Percentiles rank a stretch among this genome's conserved stretches.
These are phyloP conservation scores for Penicillium sp. DNA, from an alignment of 2,329 filamentous ascomycete genomes.

Conservation along the genomic window DNA sequence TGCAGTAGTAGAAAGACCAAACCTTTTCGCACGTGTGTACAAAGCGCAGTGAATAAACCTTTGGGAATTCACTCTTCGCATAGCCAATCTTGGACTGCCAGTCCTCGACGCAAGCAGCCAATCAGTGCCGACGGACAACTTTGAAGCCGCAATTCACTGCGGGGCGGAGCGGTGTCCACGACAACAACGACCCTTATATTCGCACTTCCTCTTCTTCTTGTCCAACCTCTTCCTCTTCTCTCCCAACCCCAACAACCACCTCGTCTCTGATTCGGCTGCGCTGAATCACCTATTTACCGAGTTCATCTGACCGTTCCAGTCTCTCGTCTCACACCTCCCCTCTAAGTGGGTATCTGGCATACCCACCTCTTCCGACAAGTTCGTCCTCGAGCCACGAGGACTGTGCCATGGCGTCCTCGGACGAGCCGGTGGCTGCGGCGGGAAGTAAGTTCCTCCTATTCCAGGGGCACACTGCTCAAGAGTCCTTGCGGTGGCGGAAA, in stretches of 20 bases:
- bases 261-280: slow-evolving; percentile 9
- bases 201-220: slow-evolving; percentile 4
- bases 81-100: too few relatives aligned
- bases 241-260: slow-evolving; percentile 1
- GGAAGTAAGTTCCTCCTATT: slow-evolving; percentile 5
- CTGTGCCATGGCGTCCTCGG: slow-evolving; percentile 13
- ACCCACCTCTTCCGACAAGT: slow-evolving; percentile 3
- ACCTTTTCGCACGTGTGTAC: too few relatives aligned
- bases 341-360: slow-evolving; percentile 7
- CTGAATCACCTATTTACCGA: slow-evolving; percentile 7
- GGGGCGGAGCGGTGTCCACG: slow-evolving; percentile 23
- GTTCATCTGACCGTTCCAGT: neutral
- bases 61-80: too few relatives aligned
- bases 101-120: too few relatives aligned
- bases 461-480: neutral
- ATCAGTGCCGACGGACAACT: neutral
- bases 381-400: slow-evolving; percentile 3
- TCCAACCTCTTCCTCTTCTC: slow-evolving; percentile 3
- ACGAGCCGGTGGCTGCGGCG: slow-evolving; percentile 1
- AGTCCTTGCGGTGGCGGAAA: too few relatives aligned
- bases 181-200: slow-evolving; percentile 12
- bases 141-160: slow-evolving; percentile 9
- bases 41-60: too few relatives aligned
- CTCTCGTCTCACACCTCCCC: slow-evolving; percentile 1
- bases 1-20: too few relatives aligned